Conservation (phyloP, 2,329 filamentous ascomycete species). For the Elsinoe batatas region DNA sequence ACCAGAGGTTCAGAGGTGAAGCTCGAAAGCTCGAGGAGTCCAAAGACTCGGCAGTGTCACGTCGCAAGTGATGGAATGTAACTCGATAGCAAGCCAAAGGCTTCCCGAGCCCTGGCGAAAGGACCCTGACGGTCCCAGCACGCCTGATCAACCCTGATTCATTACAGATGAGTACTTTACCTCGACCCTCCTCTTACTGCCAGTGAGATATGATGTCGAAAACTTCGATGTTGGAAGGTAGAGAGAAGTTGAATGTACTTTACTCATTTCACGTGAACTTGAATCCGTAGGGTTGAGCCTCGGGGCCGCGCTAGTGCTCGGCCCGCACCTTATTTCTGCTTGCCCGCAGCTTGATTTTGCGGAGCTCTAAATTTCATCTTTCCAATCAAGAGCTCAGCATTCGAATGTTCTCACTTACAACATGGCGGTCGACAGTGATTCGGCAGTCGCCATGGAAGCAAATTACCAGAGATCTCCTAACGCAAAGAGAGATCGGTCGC, state of each 20-base stretch:
- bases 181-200: not conserved
- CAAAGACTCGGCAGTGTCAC: not conserved
- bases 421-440: conserved; percentile 8
- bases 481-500: not conserved
- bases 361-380: not conserved
- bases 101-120: not conserved
- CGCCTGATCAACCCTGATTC: not conserved
- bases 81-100: not conserved
- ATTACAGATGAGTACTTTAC: not conserved
- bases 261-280: too few relatives aligned
- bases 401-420: conserved; percentile 3
- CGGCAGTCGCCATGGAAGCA: conserved; percentile 1
- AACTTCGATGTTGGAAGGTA: too few relatives aligned
- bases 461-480: not conserved
- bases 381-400: not conserved
- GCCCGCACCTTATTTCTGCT: not conserved
- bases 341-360: not conserved
- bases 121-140: not conserved
- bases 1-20: not conserved
- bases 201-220: not conserved
- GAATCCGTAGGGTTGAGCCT: too few relatives aligned
- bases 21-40: not conserved
- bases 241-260: too few relatives aligned
- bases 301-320: not conserved
- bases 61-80: not conserved